phyloP scores from a whole-genome alignment of 371 early-diverging fungal genomes.

The Fennellomyces sp. region DNA sequence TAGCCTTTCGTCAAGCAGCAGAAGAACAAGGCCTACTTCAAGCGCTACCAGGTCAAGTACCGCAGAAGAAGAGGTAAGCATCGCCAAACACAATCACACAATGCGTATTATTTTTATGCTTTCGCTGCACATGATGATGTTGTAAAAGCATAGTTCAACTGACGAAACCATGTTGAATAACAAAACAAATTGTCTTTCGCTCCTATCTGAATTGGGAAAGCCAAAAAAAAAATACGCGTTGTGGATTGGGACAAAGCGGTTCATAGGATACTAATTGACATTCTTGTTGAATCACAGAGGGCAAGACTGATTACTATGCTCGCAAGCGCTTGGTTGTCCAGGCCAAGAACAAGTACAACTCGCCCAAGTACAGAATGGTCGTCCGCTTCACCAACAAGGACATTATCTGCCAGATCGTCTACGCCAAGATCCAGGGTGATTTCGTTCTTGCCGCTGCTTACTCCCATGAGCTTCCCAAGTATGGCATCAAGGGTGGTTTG shows the following conservation, averaged over 20 bases:
- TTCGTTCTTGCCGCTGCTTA: constrained; percentile 97
- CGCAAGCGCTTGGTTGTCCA: constrained; percentile 92
- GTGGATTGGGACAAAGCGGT: neutral
- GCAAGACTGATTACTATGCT: constrained; percentile 99
- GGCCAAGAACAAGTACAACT: constrained; percentile 99
- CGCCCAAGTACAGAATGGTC: constrained; percentile 99
- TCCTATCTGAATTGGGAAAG: constrained; percentile 78
- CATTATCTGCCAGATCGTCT: constrained; percentile 98
- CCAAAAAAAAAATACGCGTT: neutral
- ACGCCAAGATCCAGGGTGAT: constrained; percentile 99
- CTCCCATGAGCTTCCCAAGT: constrained; percentile 98
- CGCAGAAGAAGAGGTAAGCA: constrained; percentile 94
- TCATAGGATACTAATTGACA: neutral
- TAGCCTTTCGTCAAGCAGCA: constrained; percentile 53
- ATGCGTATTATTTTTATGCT: too few relatives aligned
- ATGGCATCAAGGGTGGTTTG: constrained; percentile 99
- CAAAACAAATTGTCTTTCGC: constrained; percentile 70
- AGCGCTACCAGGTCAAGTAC: constrained; percentile 99
- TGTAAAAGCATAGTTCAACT: constrained; percentile 77
- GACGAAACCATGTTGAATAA: constrained; percentile 60
- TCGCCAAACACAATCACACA: too few relatives aligned
- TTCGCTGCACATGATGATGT: constrained; percentile 18
- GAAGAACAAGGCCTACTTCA: constrained; percentile 88
- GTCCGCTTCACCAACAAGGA: constrained; percentile 99
- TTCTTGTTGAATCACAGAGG: constrained; percentile 69